Base-by-base conservation (phyloP, 768 basidiomycete genomes). In the Lactarius indigo region DNA sequence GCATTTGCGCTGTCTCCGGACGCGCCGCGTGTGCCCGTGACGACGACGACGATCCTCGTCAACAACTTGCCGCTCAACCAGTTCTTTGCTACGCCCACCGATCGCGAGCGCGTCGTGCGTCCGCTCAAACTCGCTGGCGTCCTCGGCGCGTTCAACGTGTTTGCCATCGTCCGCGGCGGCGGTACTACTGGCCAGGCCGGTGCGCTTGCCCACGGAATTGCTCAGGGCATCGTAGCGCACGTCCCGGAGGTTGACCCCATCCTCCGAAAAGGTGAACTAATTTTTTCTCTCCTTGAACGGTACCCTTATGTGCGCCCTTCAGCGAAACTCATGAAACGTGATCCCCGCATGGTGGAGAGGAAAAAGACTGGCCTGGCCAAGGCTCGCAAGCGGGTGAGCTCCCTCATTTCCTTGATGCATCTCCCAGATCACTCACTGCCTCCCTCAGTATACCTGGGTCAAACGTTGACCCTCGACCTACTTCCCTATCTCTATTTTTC, bases 311-410 rank as follows among this genome's bases (percentile, higher is more conserved):
- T 47, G 30, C 13, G 57, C 68, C 17, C 68, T 30, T 69, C 74
- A 97, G 96, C 92, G 66, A 90, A 93, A 80, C 80, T 96, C 57
- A 78, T 94, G 65, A 86, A 87, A 76, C 87, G 96, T 72, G 96
- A 99, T 81, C 94, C 95, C 56, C 90, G 97, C 77, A 92, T 96
- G 92, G 96, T 97, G 35, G 96, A 99, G 79, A 84, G 96, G 72
- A 99, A 99, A 81, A 99, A 99, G 85, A 92, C 96, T 18, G 93
- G 93, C 65, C 77, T 87, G 73, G 86, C 90, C 66, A 97, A 97
- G 81, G 94, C 96, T 66, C 87, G 96, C 78, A 95, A 96, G 79
- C 84, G 84, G 80, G 94, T 95, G 77, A 54, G 92, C 26, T 15
- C 18, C 30, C 18, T 31, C 87, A 17, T 64, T 57, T 23, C 42